Base-by-base conservation (phyloP, 371 early-diverging fungal genomes). In the Lichtheimia ornata region DNA sequence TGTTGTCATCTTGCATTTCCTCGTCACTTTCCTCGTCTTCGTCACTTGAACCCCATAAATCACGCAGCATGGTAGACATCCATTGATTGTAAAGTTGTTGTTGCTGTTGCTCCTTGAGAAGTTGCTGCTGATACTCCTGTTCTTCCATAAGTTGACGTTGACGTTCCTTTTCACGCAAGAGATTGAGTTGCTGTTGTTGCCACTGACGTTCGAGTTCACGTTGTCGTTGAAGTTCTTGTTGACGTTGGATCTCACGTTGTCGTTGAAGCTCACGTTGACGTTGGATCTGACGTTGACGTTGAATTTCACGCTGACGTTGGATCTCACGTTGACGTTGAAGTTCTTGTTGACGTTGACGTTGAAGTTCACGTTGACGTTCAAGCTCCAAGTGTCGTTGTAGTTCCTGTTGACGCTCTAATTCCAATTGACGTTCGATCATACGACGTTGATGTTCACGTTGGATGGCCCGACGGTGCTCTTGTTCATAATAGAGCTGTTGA, bases 131-230 rank as follows among this genome's bases (percentile, higher is more conserved):
- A 7, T 50, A 43, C 24, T 35, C n/a, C 11, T 50, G 28, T 42
- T 51, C 47, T 24, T 59, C 60, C 7, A 59, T 41, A 35, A 35
- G 35, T 2, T 35, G 35, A 35, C 35, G 35, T 35, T 35, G 35
- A 35, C 35, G 35, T 35, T 35, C 35, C 35, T 35, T 35, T 35
- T 35, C 35, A 35, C 35, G 24, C 41, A 56, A 24, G 40, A 50
- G 41, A 11, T 56, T 25, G n/a, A 52, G 41, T 3, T 52, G 60
- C 4, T 53, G 60, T 9, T 51, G 59, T 15, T 51, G 59, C 24
- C 51, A 24, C 18, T 53, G 53, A 22, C 22, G 42, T 18, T 27
- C 47, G 5, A 27, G 45, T 44, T 57, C 57, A 12, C 57, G 51
- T 9, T 59, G 27, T 25, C 53, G 44, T 27, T 60, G 41, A 4